These are phyloP conservation scores for Zymoseptoria pseudotritici DNA, from an alignment of 2,329 filamentous ascomycete species.

Conservation along the genomic window DNA sequence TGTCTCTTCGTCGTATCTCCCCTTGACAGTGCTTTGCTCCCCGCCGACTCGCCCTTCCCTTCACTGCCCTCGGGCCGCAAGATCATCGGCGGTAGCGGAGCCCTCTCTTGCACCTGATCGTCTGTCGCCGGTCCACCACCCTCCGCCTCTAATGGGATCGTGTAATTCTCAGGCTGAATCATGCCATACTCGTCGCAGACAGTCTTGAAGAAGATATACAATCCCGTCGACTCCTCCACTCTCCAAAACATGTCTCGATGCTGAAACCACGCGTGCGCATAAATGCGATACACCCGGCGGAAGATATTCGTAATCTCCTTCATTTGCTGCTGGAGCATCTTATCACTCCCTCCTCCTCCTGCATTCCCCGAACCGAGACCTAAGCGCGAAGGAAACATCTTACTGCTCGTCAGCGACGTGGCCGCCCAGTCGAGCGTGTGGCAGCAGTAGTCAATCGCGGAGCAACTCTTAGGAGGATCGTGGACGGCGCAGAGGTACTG, in stretches of 20 bases:
- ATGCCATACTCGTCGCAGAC: conserved; percentile 89
- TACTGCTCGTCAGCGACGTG: conserved; percentile 86
- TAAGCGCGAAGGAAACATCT: conserved; percentile 87
- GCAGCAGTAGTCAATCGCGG: conserved; percentile 97
- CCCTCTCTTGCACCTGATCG: conserved; percentile 4
- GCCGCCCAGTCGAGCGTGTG: conserved; percentile 98
- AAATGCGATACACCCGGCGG: conserved; percentile 87
- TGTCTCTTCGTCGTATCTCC: conserved; percentile 73
- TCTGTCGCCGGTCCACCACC: conserved; percentile 53
- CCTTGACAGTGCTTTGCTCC: conserved; percentile 44
- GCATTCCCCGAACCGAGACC: conserved; percentile 41
- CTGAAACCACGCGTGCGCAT: conserved; percentile 98
- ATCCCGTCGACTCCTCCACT: conserved; percentile 79
- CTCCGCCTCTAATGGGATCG: conserved; percentile 86
- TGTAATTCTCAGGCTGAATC: conserved; percentile 90
- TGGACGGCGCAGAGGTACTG: conserved; percentile 98
- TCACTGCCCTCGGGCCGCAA: conserved; percentile 14
- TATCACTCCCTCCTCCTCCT: conserved; percentile 28
- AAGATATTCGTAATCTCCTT: conserved; percentile 94
- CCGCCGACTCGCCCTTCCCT: conserved; percentile 24
- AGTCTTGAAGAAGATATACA: conserved; percentile 95
- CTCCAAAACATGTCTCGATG: conserved; percentile 93
- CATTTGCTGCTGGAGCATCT: conserved; percentile 48
- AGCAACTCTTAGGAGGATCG: conserved; percentile 92
- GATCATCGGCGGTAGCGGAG: conserved; percentile 7